phyloP scores from a whole-genome alignment of 176 grass and related monocot species.

The Tillandsia leiboldiana region DNA sequence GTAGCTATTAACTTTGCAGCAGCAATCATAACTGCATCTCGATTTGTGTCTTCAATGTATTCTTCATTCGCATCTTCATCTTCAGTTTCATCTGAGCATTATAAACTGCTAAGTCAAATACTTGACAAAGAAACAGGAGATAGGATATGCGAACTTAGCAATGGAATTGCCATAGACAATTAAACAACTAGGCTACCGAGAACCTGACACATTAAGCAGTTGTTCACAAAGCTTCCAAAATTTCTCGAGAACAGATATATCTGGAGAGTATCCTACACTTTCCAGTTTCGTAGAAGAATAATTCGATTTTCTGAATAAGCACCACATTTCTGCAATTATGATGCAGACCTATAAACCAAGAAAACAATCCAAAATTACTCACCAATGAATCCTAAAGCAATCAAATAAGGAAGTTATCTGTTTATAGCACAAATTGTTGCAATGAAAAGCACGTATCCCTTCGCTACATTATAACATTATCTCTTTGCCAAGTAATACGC shows the following conservation, averaged over 20 bases:
- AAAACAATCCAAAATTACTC: background rate
- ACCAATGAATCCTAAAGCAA: background rate
- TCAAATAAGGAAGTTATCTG: background rate
- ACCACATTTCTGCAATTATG: conserved; percentile 87
- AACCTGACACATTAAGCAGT: conserved; percentile 82
- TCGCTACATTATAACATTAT: background rate
- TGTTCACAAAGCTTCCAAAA: conserved; percentile 92
- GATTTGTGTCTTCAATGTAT: conserved; percentile 93
- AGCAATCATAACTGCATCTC: conserved; percentile 89
- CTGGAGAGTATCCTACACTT: conserved; percentile 69
- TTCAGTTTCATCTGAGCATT: conserved; percentile 86
- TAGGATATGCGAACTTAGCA: background rate
- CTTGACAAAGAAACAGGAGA: conserved; percentile 11
- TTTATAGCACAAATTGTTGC: background rate
- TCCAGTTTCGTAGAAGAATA: conserved; percentile 74
- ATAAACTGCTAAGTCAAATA: conserved; percentile 20
- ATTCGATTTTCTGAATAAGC: conserved; percentile 87
- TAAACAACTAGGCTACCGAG: background rate
- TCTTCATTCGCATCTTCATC: conserved; percentile 94
- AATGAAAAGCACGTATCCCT: no score
- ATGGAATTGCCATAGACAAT: background rate
- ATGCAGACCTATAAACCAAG: conserved; percentile 61
- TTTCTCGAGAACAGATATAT: conserved; percentile 59
- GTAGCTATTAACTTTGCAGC: conserved; percentile 78
- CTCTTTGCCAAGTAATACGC: background rate